phyloP scores from a whole-genome alignment of 192 early-diverging fungal genomes.

The Entomortierella parvispora region DNA sequence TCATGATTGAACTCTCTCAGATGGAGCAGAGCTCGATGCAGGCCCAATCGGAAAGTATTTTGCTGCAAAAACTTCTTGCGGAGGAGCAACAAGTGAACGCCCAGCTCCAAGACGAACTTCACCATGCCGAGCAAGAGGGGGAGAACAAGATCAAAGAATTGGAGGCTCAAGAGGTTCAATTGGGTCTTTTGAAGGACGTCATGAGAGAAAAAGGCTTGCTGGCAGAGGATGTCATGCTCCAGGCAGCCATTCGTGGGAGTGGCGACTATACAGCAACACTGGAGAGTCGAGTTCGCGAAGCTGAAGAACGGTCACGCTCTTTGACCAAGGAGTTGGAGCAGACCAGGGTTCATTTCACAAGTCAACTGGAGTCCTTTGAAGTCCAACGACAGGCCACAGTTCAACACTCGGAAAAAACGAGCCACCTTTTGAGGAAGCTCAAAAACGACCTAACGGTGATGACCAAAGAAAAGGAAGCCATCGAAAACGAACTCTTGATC shows the following conservation, averaged over 20 bases:
- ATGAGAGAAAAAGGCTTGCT: conserved; percentile 59
- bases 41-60: conserved; percentile 53
- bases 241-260: conserved; percentile 20
- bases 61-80: conserved; percentile 51
- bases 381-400: conserved; percentile 33
- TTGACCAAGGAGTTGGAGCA: conserved; percentile 40
- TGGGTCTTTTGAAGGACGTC: conserved; percentile 62
- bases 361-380: conserved; percentile 31
- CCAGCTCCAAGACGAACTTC: conserved; percentile 38
- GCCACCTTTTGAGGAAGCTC: conserved; percentile 24
- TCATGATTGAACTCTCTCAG: conserved; percentile 55
- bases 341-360: conserved; percentile 16
- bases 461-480: conserved; percentile 27
- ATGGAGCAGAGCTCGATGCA: conserved; percentile 60
- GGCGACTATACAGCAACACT: conserved; percentile 27
- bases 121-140: conserved; percentile 50
- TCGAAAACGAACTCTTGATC: conserved; percentile 5
- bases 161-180: conserved; percentile 63
- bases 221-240: conserved; percentile 46
- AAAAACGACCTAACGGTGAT: conserved; percentile 37
- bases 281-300: conserved; percentile 27
- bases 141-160: conserved; percentile 53
- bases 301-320: conserved; percentile 17
- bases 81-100: conserved; percentile 44
- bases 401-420: conserved; percentile 45